Base-by-base conservation (phyloP, 2,329 filamentous ascomycete genomes). In the Hirsutella minnesotensis region DNA sequence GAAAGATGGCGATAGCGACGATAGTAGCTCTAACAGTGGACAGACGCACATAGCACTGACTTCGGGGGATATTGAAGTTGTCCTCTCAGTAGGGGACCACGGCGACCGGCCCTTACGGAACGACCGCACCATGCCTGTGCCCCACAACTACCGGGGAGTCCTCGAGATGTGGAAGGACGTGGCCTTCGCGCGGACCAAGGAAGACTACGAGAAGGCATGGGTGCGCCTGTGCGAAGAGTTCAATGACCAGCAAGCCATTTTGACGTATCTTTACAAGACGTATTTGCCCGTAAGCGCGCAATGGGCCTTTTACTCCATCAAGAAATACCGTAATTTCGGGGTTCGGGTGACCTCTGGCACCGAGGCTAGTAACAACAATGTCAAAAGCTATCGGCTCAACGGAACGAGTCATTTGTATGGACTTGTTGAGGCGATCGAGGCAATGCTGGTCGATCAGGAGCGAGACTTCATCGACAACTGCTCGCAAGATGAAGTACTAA, bases 401-500 rank as follows among this genome's bases (percentile, higher is more conserved):
- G 34, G 34, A 19, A 37, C 19, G 34, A 37, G 34, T 19, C 34
- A 37, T 37, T 37, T 37, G 16, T 37, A 37, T 19, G n/a, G n/a
- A 19, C 34, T 37, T 37, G 34, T 37, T 10, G 34, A 37, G 34
- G 34, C 34, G 16, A n/a, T 37, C 34, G 34, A 37, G 19, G 34
- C 13, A 8, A 37, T 37, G 34, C 34, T 37, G 12, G 21, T 16
- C 16, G 34, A 37, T 19, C 16, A 37, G 37, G n/a, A n/a, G n/a
- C n/a, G n/a, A n/a, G n/a, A n/a, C n/a, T n/a, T n/a, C n/a, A n/a
- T n/a, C n/a, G n/a, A 39, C 22, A 27, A 22, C 37, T 39, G 21
- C 22, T 39, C 37, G 37, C 37, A 39, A 39, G 37, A 39, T 39
- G 24, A 38, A 38, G 34, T 38, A 18, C 34, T 42, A 3, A 27